These are phyloP conservation scores for Lomentospora prolificans DNA, from an alignment of 2,329 filamentous ascomycete species.

Conservation along the genomic window DNA sequence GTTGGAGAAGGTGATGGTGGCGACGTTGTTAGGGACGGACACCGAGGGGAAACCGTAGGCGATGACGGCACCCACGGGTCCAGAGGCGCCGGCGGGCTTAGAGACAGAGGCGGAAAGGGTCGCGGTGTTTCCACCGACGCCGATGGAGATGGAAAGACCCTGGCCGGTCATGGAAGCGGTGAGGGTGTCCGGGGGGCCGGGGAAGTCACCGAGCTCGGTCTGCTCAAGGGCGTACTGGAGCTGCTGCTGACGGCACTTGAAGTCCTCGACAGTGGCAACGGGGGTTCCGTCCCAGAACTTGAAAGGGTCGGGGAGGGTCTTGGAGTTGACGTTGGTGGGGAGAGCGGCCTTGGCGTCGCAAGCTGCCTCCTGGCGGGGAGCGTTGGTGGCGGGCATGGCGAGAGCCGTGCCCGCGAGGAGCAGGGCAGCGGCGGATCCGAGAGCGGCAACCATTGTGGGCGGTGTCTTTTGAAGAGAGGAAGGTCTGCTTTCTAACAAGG, in stretches of 20 bases:
- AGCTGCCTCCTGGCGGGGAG: conserved; percentile 19
- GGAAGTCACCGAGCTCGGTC: conserved; percentile 40
- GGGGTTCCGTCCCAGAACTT: conserved; percentile 29
- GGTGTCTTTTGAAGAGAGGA: not conserved
- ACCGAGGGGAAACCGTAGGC: conserved; percentile 44
- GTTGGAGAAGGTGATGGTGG: conserved; percentile 49
- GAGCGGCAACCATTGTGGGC: conserved; percentile 5
- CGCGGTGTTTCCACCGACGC: conserved; percentile 23
- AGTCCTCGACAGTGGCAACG: conserved; percentile 35
- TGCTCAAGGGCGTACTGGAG: conserved; percentile 38
- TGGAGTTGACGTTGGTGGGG: conserved; percentile 25
- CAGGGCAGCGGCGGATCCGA: conserved; percentile 1
- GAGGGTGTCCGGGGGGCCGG: conserved; percentile 33
- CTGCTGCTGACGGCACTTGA: conserved; percentile 37
- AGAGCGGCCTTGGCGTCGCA: conserved; percentile 22
- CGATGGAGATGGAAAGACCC: conserved; percentile 30
- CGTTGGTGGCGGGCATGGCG: conserved; percentile 22
- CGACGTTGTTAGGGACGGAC: conserved; percentile 43
- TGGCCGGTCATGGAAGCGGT: conserved; percentile 33
- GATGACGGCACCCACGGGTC: conserved; percentile 47
- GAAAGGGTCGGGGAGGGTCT: conserved; percentile 39
- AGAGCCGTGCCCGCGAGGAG: conserved; percentile 24
- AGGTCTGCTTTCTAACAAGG: no score
- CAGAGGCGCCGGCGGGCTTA: conserved; percentile 29
- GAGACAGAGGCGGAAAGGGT: conserved; percentile 24